Evolutionary conservation across 768 basidiomycete species (phyloP).

Genomic region (Punctularia strigosozonata): DNA sequence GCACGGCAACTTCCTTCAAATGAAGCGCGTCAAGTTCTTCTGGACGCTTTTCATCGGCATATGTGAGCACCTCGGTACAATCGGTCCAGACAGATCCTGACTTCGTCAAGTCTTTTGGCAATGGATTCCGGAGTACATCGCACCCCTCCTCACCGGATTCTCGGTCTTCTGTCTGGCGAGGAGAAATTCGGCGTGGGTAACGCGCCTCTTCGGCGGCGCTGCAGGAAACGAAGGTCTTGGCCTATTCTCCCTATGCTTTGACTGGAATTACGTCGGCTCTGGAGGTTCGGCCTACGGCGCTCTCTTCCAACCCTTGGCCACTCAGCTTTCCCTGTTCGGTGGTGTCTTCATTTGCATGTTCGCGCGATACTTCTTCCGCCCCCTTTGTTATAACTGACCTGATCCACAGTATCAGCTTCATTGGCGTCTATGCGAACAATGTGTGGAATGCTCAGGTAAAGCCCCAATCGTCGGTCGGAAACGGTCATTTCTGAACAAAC

Average conservation of each 20-base stretch:
- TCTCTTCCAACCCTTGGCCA: constrained; percentile 14
- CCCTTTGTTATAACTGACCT: constrained; percentile 58
- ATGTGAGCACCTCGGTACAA: too few relatives aligned
- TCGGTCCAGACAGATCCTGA: too few relatives aligned
- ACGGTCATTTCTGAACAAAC: constrained; percentile 1
- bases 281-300: too few relatives aligned
- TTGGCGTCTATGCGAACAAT: too few relatives aligned
- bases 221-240: too few relatives aligned
- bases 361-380: constrained; percentile 14
- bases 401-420: too few relatives aligned
- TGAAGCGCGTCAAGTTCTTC: constrained; percentile 26
- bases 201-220: constrained; percentile 11
- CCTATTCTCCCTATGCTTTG: constrained; percentile 15
- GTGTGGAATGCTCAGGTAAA: constrained; percentile 15
- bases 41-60: constrained; percentile 24
- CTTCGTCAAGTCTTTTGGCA: constrained; percentile 37
- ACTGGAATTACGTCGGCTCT: constrained; percentile 15
- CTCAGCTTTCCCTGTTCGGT: constrained; percentile 32
- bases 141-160: constrained; percentile 8
- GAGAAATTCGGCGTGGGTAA: constrained; percentile 10
- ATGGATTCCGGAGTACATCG: constrained; percentile 24
- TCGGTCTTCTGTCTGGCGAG: constrained; percentile 18
- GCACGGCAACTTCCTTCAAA: constrained; percentile 25
- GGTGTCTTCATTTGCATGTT: constrained; percentile 43
- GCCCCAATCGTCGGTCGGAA: constrained; percentile 39